Base-by-base conservation (phyloP, 441 rosid species). In the Erodium moschatum region DNA sequence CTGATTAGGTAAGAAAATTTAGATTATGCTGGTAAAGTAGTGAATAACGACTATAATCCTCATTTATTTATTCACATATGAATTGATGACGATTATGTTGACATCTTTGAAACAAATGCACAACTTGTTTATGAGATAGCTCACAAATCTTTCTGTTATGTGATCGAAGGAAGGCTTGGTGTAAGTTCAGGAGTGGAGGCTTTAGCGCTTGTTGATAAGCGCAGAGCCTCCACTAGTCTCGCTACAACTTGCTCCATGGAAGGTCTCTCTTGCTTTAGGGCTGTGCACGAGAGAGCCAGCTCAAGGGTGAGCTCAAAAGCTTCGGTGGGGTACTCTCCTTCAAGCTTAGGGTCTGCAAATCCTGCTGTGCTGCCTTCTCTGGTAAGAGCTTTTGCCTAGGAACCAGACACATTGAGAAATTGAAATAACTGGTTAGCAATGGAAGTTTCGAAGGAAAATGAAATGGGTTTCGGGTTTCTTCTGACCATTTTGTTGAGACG, bases 281-380 rank as follows among this genome's bases (percentile, higher is more conserved):
- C 71, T 54, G 85, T 84, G 78, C 87, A 84, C 19, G 82, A 83
- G 31, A 86, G 67, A 61, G 88, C 88, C 61, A 83, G 70, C 69
- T 77, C 66, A 64, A 81, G 80, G 62, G 73, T 71, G 46, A 77
- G 68, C 52, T 72, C 76, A 70, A 83, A 86, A 54, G 87, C 90
- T 73, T 86, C 85, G 42, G 68, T 72, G 33, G 83, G 76, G 76
- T 69, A 80, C 54, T 83, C 73, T 0, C 84, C 87, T 10, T 75
- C 74, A 27, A 86, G 73, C 75, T 79, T 80, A 5, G 83, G 82
- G 75, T 86, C 88, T 0, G 75, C 81, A 9, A 84, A 79, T 48
- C 75, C 81, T 64, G 27, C 21, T 68, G 68, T 74, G 64, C 77
- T 73, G 46, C 84, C 78, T 20, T 67, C 86, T 72, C 70, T 76